Percentiles rank a stretch among this genome's conserved stretches.
phyloP scores from a whole-genome alignment of 2,329 filamentous ascomycete species.

The Cadophora sp. region DNA sequence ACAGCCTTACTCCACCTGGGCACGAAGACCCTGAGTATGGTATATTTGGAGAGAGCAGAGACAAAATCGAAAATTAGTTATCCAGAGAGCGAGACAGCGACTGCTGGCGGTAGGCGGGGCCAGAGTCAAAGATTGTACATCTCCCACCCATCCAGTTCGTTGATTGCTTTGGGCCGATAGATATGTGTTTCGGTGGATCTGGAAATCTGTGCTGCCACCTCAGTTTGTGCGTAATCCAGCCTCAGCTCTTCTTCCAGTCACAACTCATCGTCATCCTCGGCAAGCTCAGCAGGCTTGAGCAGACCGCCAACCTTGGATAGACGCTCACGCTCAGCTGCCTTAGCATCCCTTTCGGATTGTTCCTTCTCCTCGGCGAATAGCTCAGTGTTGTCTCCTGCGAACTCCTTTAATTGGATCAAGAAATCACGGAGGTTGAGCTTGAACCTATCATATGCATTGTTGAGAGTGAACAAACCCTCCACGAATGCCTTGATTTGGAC shows the following conservation, averaged over 20 bases:
- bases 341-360: slow-evolving; percentile 84
- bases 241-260: slow-evolving; percentile 80
- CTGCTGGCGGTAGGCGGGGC: slow-evolving; percentile 14
- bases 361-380: slow-evolving; percentile 95
- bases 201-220: slow-evolving; percentile 22
- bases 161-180: slow-evolving; percentile 33
- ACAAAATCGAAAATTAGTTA: slow-evolving; percentile 33
- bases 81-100: slow-evolving; percentile 35
- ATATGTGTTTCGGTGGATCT: slow-evolving; percentile 25
- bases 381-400: slow-evolving; percentile 93
- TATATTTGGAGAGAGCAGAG: slow-evolving; percentile 30
- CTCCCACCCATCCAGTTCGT: slow-evolving; percentile 67
- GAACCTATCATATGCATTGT: slow-evolving; percentile 91
- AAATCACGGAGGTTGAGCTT: slow-evolving; percentile 96
- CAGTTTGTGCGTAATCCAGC: slow-evolving; percentile 54
- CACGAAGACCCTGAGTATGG: slow-evolving; percentile 32
- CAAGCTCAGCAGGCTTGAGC: slow-evolving; percentile 96
- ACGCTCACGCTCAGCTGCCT: slow-evolving; percentile 87
- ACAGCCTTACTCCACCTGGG: slow-evolving; percentile 36
- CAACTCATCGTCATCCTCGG: slow-evolving; percentile 82
- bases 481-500: slow-evolving; percentile 91
- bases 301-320: slow-evolving; percentile 94
- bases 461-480: slow-evolving; percentile 84
- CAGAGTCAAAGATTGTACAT: slow-evolving; percentile 63
- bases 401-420: slow-evolving; percentile 96